Conservation (phyloP, 768 basidiomycete genomes). For the Hypholoma fasciculare region DNA sequence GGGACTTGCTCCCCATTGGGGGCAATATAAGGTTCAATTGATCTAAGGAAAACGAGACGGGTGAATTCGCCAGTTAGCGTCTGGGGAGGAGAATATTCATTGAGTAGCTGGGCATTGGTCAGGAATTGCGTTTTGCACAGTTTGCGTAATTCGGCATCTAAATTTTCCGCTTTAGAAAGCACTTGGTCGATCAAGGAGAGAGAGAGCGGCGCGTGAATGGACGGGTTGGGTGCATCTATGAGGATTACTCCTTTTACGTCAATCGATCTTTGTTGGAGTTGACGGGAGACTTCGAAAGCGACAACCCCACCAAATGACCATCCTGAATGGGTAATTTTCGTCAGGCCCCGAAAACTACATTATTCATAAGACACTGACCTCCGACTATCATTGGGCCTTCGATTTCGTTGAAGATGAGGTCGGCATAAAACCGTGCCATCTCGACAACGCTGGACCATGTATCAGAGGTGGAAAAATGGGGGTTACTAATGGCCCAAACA, state of each 20-base stretch:
- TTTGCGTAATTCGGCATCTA: constrained; percentile 28
- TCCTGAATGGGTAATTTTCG: constrained; percentile 35
- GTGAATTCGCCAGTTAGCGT: constrained; percentile 21
- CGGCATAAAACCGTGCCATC: constrained; percentile 56
- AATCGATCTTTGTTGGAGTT: constrained; percentile 38
- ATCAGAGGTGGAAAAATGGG: constrained; percentile 41
- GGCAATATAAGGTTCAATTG: constrained; percentile 43
- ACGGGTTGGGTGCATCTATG: constrained; percentile 67
- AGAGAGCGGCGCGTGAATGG: constrained; percentile 51
- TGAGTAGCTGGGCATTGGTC: constrained; percentile 47
- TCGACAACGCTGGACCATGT: constrained; percentile 48
- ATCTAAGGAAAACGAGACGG: constrained; percentile 54
- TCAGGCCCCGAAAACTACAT: not conserved
- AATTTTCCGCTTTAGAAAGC: constrained; percentile 26
- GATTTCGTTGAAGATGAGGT: constrained; percentile 33
- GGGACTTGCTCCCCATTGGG: constrained; percentile 37
- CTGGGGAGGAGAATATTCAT: constrained; percentile 39
- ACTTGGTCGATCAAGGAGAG: constrained; percentile 50
- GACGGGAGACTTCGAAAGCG: constrained; percentile 63
- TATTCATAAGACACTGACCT: constrained; percentile 38
- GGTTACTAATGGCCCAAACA: constrained; percentile 66
- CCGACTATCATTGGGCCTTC: constrained; percentile 51
- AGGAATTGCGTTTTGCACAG: constrained; percentile 50
- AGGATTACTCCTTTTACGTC: constrained; percentile 57
- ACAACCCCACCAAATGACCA: constrained; percentile 82